Evolutionary conservation across 805 yeast genomes (phyloP).

Genomic region (Blastobotrys peoriensis): DNA sequence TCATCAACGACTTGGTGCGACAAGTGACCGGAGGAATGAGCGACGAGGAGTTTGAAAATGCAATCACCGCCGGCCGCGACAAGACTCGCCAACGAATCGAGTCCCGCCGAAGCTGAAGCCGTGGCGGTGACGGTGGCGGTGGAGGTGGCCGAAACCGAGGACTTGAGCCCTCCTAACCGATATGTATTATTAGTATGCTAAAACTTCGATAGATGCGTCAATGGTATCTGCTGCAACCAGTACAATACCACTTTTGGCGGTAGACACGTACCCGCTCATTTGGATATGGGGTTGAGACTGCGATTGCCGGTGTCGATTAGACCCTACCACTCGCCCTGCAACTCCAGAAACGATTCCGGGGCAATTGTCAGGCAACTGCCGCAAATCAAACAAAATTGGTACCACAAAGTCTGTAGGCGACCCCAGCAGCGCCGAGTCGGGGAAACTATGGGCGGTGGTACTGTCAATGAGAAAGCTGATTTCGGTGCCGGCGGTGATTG

Average conservation of each 20-base stretch:
- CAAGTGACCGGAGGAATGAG: constrained; percentile 31
- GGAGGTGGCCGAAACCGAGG: no score
- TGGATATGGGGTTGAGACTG: constrained; percentile 34
- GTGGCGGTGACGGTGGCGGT: no score
- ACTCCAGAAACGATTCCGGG: constrained; percentile 65
- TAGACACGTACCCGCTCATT: constrained; percentile 48
- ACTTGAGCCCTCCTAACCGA: no score
- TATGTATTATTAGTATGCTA: no score
- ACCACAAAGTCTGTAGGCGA: constrained; percentile 49
- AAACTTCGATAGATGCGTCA: constrained; percentile 26
- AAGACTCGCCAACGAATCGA: constrained; percentile 1
- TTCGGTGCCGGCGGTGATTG: constrained; percentile 27
- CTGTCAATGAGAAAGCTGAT: constrained; percentile 26
- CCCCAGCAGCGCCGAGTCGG: constrained; percentile 49
- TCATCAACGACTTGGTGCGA: constrained; percentile 42
- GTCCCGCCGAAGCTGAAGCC: no score
- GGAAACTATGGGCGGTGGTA: constrained; percentile 29
- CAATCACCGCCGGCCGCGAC: constrained; percentile 5
- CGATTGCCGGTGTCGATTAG: constrained; percentile 23
- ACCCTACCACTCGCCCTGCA: constrained; percentile 40
- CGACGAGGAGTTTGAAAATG: constrained; percentile 18
- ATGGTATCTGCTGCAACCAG: constrained; percentile 51
- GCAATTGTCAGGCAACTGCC: constrained; percentile 48
- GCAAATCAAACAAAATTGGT: constrained; percentile 53
- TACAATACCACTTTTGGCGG: constrained; percentile 55